Evolutionary conservation across 768 basidiomycete species (phyloP), one percentile per base, ranked within the genome.

Genomic region (Gelatoporia subvermispora): DNA sequence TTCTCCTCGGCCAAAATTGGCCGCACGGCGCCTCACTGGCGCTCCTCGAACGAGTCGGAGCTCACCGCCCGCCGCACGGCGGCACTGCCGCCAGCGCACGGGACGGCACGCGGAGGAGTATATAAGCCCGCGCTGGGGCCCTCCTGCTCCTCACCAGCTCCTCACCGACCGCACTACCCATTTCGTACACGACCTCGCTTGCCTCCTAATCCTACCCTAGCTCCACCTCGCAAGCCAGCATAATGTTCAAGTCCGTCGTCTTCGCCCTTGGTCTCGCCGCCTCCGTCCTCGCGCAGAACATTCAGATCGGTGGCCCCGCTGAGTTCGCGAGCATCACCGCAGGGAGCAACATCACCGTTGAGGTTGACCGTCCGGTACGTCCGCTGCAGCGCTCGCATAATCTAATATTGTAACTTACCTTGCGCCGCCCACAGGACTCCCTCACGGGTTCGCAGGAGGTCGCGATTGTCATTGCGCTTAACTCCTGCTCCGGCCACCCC

Each of bases 351-450:
- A 48, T 72, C 43, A 68, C 60, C 10, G 69, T 71, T 25, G 59
- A 69, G 38, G 58, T 72, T 24, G 58, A 64, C 45, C 54, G 60
- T 13, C 69, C 70, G 1, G 68, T 71, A 51, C 28, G 65, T 48
- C 4, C 3, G 2, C 7, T 18, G n/a, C 35, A 2, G 53, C 28
- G 31, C 16, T 8, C 15, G 20, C 1, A 20, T 25, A 2, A 54
- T 34, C 35, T 13, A 11, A 4, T 21, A 20, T 2, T 18, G 21
- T 10, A 21, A 37, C 10, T 8, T 16, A 38, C 38, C 11, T n/a
- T n/a, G n/a, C n/a, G 16, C 38, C 15, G 36, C 10, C 11, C 17
- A 11, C 47, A 68, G 59, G 61, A 60, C 58, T 60, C 62, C 5
- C 60, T 68, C 7, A 60, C 63, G 9, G 53, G 59, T 47, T 66